Evolutionary conservation across 2,329 filamentous ascomycete species (phyloP).

Genomic region (Monilinia fructicola): DNA sequence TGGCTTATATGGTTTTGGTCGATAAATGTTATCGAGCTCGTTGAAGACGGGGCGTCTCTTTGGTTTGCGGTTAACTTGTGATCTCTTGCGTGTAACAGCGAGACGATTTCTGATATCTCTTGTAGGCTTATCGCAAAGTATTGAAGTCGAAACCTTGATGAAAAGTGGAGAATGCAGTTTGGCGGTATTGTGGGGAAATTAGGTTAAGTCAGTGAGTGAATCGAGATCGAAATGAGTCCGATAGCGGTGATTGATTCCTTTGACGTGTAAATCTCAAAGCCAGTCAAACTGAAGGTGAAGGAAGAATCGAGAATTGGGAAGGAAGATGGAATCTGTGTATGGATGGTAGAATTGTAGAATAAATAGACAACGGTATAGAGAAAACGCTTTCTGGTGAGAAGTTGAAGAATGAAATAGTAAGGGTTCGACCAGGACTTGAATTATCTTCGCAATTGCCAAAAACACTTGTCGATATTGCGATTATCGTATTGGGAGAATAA

Average conservation of each 20-base stretch:
- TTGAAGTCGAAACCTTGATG: conserved; percentile 54
- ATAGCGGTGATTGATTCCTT: conserved; percentile 20
- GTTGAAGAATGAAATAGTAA: neutral
- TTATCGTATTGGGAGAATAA: neutral
- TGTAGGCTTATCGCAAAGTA: conserved; percentile 44
- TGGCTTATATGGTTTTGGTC: conserved; percentile 44
- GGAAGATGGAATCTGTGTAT: neutral
- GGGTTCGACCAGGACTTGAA: neutral
- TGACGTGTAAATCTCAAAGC: neutral
- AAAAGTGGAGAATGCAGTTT: conserved; percentile 73
- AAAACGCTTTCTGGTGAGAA: neutral
- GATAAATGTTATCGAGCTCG: conserved; percentile 48
- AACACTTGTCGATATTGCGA: neutral
- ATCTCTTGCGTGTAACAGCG: conserved; percentile 39
- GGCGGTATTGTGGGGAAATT: conserved; percentile 45
- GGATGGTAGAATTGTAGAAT: neutral
- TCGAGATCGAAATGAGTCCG: conserved; percentile 26
- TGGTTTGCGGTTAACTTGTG: conserved; percentile 42
- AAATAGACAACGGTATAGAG: neutral
- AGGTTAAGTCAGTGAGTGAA: conserved; percentile 12
- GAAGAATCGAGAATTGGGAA: conserved; percentile 3
- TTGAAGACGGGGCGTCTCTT: conserved; percentile 45
- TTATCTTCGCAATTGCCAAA: conserved; percentile 10
- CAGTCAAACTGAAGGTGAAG: conserved; percentile 1
- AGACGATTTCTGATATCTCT: conserved; percentile 37